Base-by-base conservation (phyloP, 1,284 basidiomycete species). In the Microbotryomycetes sp. region DNA sequence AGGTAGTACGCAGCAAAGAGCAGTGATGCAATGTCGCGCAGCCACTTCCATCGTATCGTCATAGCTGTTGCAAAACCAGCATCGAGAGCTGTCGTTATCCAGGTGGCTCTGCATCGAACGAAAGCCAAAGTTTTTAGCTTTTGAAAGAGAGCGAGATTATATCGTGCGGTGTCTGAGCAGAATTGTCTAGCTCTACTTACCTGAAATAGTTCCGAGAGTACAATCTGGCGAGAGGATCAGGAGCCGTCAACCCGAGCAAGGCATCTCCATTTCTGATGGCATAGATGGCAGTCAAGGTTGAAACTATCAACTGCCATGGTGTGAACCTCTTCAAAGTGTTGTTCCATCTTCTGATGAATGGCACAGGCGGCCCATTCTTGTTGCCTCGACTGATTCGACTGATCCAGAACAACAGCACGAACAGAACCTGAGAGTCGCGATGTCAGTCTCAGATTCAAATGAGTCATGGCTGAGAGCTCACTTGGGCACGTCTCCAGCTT, bases 31-130 rank as follows among this genome's bases (percentile, higher is more conserved):
- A 96, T 78, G 74, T 97, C 92, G 67, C 87, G 82, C 12, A 97
- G 76, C 91, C 91, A 96, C 73, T 88, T 90, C 0, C 91, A 89
- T n/a, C 86, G 84, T 66, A 98, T 89, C 2, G 84, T 80, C 87
- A 94, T 92, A 9, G 94, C 92, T 0, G 92, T 92, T 0, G 93
- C 91, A 73, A 97, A 97, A 1, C 93, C 94, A 1, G 93, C 92
- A 74, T 98, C 94, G n/a, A 97, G 80, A 0, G 92, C 93, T 0
- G 88, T 93, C 57, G 72, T 85, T 68, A 98, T 86, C 88, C 93
- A 98, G 52, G 93, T 96, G n/a, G 92, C 93, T 29, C 94, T 86
- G 76, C 36, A n/a, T n/a, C n/a, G 48, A 12, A 9, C 49, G 19
- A 29, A 36, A 22, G 28, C 12, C 50, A 28, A 23, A 30, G 36